Conservation (phyloP, 1,284 basidiomycete genomes). For the Phellinidium pouzarii region DNA sequence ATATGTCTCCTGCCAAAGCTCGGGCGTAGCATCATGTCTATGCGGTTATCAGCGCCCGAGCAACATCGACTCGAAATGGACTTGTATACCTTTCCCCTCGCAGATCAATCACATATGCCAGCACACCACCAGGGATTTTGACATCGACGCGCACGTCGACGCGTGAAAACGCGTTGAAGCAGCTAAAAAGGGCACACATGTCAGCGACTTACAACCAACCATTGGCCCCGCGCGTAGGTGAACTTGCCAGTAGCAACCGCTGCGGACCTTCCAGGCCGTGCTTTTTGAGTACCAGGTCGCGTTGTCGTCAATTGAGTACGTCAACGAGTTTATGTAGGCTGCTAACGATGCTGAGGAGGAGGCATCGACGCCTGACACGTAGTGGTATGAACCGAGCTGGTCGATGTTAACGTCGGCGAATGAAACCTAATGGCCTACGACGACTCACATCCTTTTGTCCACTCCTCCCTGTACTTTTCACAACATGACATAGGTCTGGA, state of each 20-base stretch:
- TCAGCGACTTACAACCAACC: not conserved
- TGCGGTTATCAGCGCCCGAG: conserved; percentile 2
- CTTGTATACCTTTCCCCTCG: conserved; percentile 80
- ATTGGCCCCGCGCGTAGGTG: not conserved
- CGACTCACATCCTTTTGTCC: conserved; percentile 78
- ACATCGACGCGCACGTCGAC: conserved; percentile 97
- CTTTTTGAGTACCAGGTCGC: conserved; percentile 91
- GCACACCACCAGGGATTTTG: conserved; percentile 95
- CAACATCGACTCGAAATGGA: not conserved
- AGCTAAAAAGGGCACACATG: conserved; percentile 42
- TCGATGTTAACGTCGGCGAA: conserved; percentile 18
- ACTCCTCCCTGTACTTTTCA: conserved; percentile 83
- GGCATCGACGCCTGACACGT: conserved; percentile 93
- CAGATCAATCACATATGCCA: conserved; percentile 90
- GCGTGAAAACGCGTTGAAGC: conserved; percentile 97
- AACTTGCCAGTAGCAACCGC: conserved; percentile 88
- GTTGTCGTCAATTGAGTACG: conserved; percentile 89
- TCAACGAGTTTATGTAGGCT: conserved; percentile 96
- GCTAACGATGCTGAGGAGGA: conserved; percentile 96
- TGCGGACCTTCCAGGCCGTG: conserved; percentile 85
- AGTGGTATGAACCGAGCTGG: conserved; percentile 90
- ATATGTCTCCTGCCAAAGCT: conserved; percentile 97
- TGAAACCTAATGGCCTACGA: not conserved
- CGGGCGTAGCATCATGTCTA: conserved; percentile 87
- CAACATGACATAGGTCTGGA: conserved; percentile 93